A percentile compares a stretch with the other conserved stretches of the same genome.
Conservation (phyloP, 2,329 filamentous ascomycete genomes). For the Volutella citrinella region DNA sequence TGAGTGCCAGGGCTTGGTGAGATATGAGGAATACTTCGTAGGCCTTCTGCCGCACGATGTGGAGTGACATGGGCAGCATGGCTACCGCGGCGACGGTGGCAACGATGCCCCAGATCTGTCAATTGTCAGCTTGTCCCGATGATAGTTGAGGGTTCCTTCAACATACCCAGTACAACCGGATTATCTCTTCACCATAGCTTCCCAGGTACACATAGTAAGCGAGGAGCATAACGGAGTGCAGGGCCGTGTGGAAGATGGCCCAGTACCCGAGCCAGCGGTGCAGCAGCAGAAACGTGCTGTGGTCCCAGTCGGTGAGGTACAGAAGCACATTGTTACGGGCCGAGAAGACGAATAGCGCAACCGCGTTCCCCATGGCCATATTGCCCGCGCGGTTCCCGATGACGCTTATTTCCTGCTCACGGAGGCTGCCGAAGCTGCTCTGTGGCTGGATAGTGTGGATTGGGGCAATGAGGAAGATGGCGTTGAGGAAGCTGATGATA, state of each 20-base stretch:
- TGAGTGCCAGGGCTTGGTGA: slow-evolving; percentile 29
- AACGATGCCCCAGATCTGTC: slow-evolving; percentile 34
- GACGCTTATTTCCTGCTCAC: slow-evolving; percentile 27
- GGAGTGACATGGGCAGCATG: slow-evolving; percentile 25
- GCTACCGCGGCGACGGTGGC: slow-evolving; percentile 25
- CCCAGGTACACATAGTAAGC: slow-evolving; percentile 23
- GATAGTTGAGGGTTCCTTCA: too few species aligned
- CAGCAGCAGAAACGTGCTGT: slow-evolving; percentile 33
- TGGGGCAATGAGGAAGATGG: slow-evolving; percentile 29
- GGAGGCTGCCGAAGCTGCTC: slow-evolving; percentile 20
- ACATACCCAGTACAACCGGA: slow-evolving; percentile 29
- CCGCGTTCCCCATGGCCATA: slow-evolving; percentile 32
- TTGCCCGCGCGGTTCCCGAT: slow-evolving; percentile 35
- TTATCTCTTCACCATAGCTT: slow-evolving; percentile 22
- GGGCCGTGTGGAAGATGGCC: slow-evolving; percentile 77
- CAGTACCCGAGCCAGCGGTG: slow-evolving; percentile 52
- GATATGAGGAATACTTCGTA: slow-evolving; percentile 34
- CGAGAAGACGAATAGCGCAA: slow-evolving; percentile 31
- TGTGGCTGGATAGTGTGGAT: slow-evolving; percentile 28
- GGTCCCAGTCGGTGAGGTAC: slow-evolving; percentile 34
- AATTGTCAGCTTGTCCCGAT: too few species aligned
- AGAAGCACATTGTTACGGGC: slow-evolving; percentile 35
- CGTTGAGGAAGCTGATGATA: slow-evolving; percentile 32
- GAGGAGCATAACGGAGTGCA: slow-evolving; percentile 33
- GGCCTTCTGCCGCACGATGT: slow-evolving; percentile 25